Base-by-base conservation (phyloP, 108 stramenopile species). In the Nannochloropsis salina region DNA sequence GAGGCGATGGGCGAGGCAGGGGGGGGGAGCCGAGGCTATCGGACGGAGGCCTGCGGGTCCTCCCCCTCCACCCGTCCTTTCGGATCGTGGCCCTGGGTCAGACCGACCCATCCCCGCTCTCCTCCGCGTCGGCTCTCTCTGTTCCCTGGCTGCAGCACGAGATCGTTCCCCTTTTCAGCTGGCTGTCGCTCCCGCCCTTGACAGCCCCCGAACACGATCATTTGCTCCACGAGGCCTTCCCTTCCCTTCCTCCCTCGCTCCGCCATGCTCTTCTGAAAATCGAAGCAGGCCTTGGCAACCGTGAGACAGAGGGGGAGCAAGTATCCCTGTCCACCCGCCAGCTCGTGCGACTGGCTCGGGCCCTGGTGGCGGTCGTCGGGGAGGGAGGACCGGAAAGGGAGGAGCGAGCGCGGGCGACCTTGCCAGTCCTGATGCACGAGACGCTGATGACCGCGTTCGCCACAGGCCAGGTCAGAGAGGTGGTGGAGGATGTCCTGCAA, bases 161-260 rank as follows among this genome's bases (percentile, higher is more conserved):
- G 81, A 42, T 86, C n/a, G 81, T 82, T n/a, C 81, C 81, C 82
- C 81, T 86, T 22, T 86, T 86, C n/a, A 88, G 88, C 41, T 84
- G 91, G 41, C 47, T 92, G 10, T 87, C 90, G n/a, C 90, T 80
- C 44, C 83, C 88, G 18, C 88, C 89, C 80, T 82, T 85, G 9
- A 42, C 80, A 11, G 45, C 84, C n/a, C 82, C 90, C 40, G 90
- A 92, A 43, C 47, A 22, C 42, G 81, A 87, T 41, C 80, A 45
- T 31, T 44, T 85, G 6, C 61, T 74, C 61, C 61, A 2, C 61
- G 20, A n/a, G 8, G 15, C 61, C 61, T 74, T 74, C 61, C 61
- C 61, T n/a, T 74, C 61, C 61, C 61, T 74, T 3, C 61, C 61
- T 74, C 61, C 61, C 61, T 74, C 61, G 20, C 61, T 74, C 61